A percentile compares a stretch with the other conserved stretches of the same genome.
These are phyloP conservation scores for Tilletia setariae DNA, from an alignment of 1,284 basidiomycete species.

Conservation along the genomic window DNA sequence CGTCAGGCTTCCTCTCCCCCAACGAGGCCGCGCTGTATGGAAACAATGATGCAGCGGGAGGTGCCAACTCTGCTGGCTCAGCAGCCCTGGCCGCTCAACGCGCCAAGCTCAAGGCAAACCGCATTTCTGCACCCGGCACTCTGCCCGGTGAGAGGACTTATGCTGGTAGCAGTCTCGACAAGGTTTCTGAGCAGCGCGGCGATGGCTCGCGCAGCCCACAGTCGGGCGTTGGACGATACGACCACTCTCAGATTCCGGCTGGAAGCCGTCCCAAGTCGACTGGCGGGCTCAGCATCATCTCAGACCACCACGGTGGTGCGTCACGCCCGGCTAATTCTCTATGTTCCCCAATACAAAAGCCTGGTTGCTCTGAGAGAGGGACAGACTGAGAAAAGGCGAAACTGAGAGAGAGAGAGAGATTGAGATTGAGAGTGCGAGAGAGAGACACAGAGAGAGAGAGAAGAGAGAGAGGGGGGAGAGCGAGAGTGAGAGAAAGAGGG, in stretches of 20 bases:
- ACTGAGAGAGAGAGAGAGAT: too few species aligned
- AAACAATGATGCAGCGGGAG: conserved; percentile 63
- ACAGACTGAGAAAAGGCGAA: too few species aligned
- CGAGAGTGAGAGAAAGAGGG: too few species aligned
- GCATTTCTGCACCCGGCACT: conserved; percentile 84
- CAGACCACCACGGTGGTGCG: background rate
- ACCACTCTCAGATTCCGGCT: background rate
- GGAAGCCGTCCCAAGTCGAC: conserved; percentile 26
- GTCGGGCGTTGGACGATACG: background rate
- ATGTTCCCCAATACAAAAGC: too few species aligned
- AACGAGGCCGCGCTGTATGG: conserved; percentile 40
- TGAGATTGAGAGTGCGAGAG: too few species aligned
- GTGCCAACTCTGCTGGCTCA: conserved; percentile 57
- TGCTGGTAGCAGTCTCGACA: conserved; percentile 62
- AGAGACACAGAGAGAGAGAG: too few species aligned
- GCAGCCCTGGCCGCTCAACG: conserved; percentile 71
- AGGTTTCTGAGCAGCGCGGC: conserved; percentile 69
- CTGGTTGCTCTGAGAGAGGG: too few species aligned
- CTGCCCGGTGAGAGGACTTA: conserved; percentile 57
- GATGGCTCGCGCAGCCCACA: conserved; percentile 3
- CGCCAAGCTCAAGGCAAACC: conserved; percentile 84
- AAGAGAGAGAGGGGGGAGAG: too few species aligned
- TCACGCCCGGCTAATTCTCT: too few species aligned
- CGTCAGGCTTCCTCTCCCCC: conserved; percentile 50
- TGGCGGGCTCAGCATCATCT: conserved; percentile 20